Base-by-base conservation (phyloP, 2,329 filamentous ascomycete species). In the Pseudohalonectria lignicola region DNA sequence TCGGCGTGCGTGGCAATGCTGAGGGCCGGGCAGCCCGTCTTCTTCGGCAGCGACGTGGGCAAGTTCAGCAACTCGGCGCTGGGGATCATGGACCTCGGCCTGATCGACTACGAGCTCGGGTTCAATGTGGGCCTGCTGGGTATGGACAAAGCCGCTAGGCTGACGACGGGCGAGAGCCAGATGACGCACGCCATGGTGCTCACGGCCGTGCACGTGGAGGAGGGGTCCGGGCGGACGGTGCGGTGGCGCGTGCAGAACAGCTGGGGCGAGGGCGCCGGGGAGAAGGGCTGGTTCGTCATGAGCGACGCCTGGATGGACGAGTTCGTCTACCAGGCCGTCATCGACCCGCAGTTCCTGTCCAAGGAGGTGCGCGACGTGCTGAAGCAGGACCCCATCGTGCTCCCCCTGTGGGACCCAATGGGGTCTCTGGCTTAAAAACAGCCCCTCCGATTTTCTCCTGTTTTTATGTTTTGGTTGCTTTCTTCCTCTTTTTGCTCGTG, bases 131-230 rank as follows among this genome's bases (percentile, higher is more conserved):
- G 67, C 39, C 66, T 93, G 18, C 68, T 90, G 8, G 76, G 74
- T 15, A 71, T 93, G 72, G 75, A 65, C 50, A 94, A 94, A 60
- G 81, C 82, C 1, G 73, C 86, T 49, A 66, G 86, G 4, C 63
- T 94, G 33, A 66, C 73, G 49, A 80, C 79, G 1, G 78, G 83
- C 10, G 86, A 93, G 61, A 81, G 74, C 39, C 70, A 75, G 36
- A 93, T 94, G 86, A 94, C 86, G 1, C 87, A 94, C 51, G 87
- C 87, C 4, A 94, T 94, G 87, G 85, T 93, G 0, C 60, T 94
- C 44, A 94, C 86, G 3, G 87, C 76, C 1, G 87, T 94, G 33
- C 86, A 94, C 53, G 56, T 93, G 3, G 79, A 83, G 42, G 64
- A 71, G 20, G 61, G 74, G 42, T 60, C 55, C 1, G 78, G 75